phyloP scores from a whole-genome alignment of 139 green algal species.

The Coelastrella sp. region DNA sequence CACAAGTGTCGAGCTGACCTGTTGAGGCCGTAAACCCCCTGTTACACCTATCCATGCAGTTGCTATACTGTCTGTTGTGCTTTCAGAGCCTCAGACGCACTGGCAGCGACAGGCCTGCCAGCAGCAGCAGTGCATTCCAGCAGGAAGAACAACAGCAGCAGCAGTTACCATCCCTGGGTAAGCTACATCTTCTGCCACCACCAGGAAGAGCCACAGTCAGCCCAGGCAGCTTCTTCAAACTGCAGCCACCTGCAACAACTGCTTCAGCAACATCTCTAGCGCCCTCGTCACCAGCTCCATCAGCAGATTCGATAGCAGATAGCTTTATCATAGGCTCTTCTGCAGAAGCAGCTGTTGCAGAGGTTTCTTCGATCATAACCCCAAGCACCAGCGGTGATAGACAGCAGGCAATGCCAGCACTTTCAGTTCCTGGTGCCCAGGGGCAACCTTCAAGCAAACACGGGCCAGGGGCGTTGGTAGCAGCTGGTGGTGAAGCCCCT shows the following conservation, averaged over 20 bases:
- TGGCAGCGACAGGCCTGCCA: background rate
- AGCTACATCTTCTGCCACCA: background rate
- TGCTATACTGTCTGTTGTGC: background rate
- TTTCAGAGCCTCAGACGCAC: slow-evolving; percentile 11
- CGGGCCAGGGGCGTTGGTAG: too few relatives aligned
- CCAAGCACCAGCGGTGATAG: too few relatives aligned
- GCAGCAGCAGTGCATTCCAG: background rate
- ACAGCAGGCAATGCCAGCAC: background rate
- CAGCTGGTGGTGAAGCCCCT: background rate
- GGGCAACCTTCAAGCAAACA: too few relatives aligned
- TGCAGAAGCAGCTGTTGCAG: too few relatives aligned
- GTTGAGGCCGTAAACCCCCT: background rate
- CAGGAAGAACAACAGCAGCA: slow-evolving; percentile 1
- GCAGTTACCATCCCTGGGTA: background rate
- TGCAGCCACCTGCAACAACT: slow-evolving; percentile 1
- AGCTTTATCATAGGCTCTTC: too few relatives aligned
- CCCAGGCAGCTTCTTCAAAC: background rate
- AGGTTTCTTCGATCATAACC: too few relatives aligned
- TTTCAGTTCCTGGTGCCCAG: background rate
- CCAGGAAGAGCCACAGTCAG: background rate
- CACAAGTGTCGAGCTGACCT: background rate
- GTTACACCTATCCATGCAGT: background rate
- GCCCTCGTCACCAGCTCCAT: background rate
- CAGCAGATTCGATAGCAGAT: background rate
- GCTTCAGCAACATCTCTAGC: background rate